phyloP scores from a whole-genome alignment of 805 yeast genomes.

The Wickerhamiella nectarea region DNA sequence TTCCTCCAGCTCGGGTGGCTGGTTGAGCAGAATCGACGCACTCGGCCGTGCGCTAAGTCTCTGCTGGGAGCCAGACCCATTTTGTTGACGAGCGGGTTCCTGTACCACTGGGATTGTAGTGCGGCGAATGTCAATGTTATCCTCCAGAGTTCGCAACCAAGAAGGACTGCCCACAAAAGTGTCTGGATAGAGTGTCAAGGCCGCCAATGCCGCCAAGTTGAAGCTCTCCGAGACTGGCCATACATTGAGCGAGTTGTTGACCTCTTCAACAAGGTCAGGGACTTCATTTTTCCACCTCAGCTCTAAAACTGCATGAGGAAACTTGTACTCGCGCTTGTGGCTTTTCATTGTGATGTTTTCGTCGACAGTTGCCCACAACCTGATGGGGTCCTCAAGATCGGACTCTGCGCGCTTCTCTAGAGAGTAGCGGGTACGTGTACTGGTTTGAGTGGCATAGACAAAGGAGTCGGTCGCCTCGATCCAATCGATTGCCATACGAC shows the following conservation, averaged over 20 bases:
- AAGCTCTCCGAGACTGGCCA: slow-evolving; percentile 32
- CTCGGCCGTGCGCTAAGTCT: slow-evolving; percentile 2
- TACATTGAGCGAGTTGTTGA: slow-evolving; percentile 37
- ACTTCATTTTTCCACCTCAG: slow-evolving; percentile 32
- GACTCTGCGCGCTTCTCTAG: background rate
- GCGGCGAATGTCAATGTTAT: slow-evolving; percentile 33
- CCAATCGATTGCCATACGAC: slow-evolving; percentile 27
- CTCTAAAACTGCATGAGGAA: slow-evolving; percentile 40
- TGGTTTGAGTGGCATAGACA: slow-evolving; percentile 1
- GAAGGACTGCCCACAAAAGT: slow-evolving; percentile 26
- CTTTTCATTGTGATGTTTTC: slow-evolving; percentile 13
- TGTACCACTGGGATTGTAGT: slow-evolving; percentile 20
- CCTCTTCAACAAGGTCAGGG: slow-evolving; percentile 29
- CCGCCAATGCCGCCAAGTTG: slow-evolving; percentile 27
- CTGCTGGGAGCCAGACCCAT: no score
- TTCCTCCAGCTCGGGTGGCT: slow-evolving; percentile 6
- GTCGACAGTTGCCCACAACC: slow-evolving; percentile 30
- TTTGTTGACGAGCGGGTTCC: background rate
- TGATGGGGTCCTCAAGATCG: background rate
- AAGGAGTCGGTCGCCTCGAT: slow-evolving; percentile 10
- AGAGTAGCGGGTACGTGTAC: slow-evolving; percentile 7
- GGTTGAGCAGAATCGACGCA: slow-evolving; percentile 16
- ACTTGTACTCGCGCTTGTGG: slow-evolving; percentile 15
- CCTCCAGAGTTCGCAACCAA: slow-evolving; percentile 30
- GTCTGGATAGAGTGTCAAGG: slow-evolving; percentile 24